Evolutionary conservation across 805 yeast species (phyloP), one percentile per base, ranked within the genome.

Genomic region (Metschnikowia koreensis): DNA sequence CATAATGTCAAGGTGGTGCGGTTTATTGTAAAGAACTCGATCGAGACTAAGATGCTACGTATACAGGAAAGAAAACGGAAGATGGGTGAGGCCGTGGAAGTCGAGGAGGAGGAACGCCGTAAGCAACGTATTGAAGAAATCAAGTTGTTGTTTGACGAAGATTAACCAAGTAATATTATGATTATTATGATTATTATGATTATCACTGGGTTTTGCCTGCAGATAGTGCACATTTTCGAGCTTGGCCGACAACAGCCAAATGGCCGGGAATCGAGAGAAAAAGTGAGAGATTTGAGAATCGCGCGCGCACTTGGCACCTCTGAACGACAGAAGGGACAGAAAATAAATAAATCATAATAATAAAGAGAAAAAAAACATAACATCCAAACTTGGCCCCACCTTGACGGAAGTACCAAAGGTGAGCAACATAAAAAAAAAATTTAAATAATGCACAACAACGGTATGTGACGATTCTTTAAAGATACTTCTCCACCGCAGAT

Each of bases 41-140:
- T 92, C 22, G 98, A 92, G 65, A 94, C 86, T 54, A 83, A 90
- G 60, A 93, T 92, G 94, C 73, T 93, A 45, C 77, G 81, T 56
- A 88, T 93, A 38, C 98, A 92, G 66, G 96, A 89, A 56, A 73
- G 92, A 38, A 93, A 92, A 65, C 77, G 86, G 59, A 87, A 83
- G 46, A 74, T 87, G 52, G 93, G 93, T n/a, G 92, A 86, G 60
- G 89, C 87, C 0, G 84, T 87, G 44, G 88, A 85, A 39, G 82
- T 81, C 3, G 87, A 81, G 55, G 93, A 87, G 60, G 92, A 86
- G 51, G 93, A 86, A 62, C 76, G 88, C 37, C 71, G 88, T 48
- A 81, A 79, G 62, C 75, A 84, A 63, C 74, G 89, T 62, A 81
- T 86, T 34, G 91, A 87, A 58, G 93, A 87, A 58, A 82, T 87